Percentiles rank a stretch among this genome's conserved stretches.
Conservation (phyloP, 768 basidiomycete species). For the Vishniacozyma victoriae region DNA sequence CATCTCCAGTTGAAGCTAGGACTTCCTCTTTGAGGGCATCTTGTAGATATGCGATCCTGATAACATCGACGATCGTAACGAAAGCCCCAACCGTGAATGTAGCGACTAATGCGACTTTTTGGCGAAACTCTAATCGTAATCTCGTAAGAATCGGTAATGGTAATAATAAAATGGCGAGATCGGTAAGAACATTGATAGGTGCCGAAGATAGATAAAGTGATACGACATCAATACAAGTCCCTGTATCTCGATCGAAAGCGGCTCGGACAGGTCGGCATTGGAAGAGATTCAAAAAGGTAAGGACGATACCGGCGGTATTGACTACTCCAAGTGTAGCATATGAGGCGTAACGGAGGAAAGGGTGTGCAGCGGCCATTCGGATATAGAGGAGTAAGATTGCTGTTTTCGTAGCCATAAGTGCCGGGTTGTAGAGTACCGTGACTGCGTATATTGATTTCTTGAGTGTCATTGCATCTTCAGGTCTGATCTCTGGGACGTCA, state of each 20-base stretch:
- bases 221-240: conserved; percentile 37
- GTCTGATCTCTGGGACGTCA: conserved; percentile 9
- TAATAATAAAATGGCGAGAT: conserved; percentile 39
- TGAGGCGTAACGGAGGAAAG: conserved; percentile 34
- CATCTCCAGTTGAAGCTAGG: neutral
- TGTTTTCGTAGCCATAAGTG: conserved; percentile 42
- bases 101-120: conserved; percentile 38
- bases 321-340: conserved; percentile 30
- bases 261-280: conserved; percentile 39
- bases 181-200: conserved; percentile 45
- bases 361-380: conserved; percentile 32
- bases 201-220: conserved; percentile 40
- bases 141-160: conserved; percentile 43
- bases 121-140: conserved; percentile 39
- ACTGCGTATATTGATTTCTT: conserved; percentile 32
- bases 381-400: conserved; percentile 32
- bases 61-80: conserved; percentile 42
- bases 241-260: conserved; percentile 16
- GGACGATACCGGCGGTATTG: conserved; percentile 36
- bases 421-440: conserved; percentile 41
- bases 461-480: conserved; percentile 7
- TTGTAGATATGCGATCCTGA: conserved; percentile 43
- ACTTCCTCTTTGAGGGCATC: conserved; percentile 27
- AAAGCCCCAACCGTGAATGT: conserved; percentile 44
- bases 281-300: conserved; percentile 43